These are phyloP conservation scores for Neopestalotiopsis rosae DNA, from an alignment of 2,329 filamentous ascomycete species.

Conservation along the genomic window DNA sequence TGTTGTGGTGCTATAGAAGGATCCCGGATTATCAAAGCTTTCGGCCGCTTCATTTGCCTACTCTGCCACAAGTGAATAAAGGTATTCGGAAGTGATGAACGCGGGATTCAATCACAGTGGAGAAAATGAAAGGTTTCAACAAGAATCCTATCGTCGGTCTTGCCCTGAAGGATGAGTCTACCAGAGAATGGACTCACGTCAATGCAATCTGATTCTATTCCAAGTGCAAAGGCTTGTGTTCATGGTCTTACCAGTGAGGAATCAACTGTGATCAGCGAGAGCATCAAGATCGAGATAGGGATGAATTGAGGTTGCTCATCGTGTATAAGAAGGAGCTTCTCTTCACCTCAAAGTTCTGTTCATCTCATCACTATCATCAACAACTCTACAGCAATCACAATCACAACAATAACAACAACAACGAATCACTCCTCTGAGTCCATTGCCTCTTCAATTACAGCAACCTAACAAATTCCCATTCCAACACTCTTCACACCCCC, in stretches of 20 bases:
- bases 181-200: neutral
- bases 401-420: neutral
- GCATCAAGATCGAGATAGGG: neutral
- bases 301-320: neutral
- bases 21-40: neutral
- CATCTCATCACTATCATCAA: neutral
- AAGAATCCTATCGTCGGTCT: neutral
- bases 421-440: neutral
- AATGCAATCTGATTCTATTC: neutral
- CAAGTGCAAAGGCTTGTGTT: neutral
- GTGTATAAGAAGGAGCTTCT: neutral
- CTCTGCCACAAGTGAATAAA: neutral
- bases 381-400: neutral
- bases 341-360: neutral
- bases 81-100: neutral
- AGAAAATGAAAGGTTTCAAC: neutral
- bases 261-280: neutral
- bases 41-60: neutral
- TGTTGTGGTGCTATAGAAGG: neutral
- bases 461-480: neutral
- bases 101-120: neutral
- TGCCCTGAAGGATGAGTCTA: neutral
- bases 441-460: too few relatives aligned
- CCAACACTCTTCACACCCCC: neutral
- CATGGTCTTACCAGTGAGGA: neutral